Conservation (phyloP, 805 yeast genomes). For the Candida multigemmis region DNA sequence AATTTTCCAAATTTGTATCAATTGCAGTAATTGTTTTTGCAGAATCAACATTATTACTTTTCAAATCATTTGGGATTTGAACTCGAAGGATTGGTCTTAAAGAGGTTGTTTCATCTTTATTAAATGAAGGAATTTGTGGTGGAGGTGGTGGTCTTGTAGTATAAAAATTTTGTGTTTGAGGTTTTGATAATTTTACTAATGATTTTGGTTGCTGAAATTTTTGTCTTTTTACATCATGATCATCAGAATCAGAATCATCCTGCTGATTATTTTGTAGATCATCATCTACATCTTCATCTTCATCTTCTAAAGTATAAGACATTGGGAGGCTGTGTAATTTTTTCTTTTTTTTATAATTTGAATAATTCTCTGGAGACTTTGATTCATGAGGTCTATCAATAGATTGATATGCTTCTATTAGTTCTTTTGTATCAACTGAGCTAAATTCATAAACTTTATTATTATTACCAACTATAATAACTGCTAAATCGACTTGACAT, state of each 20-base stretch:
- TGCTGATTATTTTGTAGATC: constrained; percentile 17
- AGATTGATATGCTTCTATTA: constrained; percentile 13
- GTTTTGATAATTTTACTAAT: too few species aligned
- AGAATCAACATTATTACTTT: constrained; percentile 22
- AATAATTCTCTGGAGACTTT: constrained; percentile 60
- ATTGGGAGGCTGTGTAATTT: constrained; percentile 7
- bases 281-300: constrained; percentile 10
- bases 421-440: constrained; percentile 47
- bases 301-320: constrained; percentile 4
- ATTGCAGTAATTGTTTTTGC: constrained; percentile 39
- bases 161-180: constrained; percentile 3
- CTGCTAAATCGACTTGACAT: constrained; percentile 90
- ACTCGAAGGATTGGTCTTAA: constrained; percentile 54
- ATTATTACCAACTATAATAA: constrained; percentile 75
- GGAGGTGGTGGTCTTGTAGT: constrained; percentile 8
- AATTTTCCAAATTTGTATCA: constrained; percentile 10
- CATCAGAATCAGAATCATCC: constrained; percentile 25
- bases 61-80: constrained; percentile 49
- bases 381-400: constrained; percentile 39
- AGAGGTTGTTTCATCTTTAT: constrained; percentile 7
- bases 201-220: too few species aligned
- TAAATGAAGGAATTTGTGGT: constrained; percentile 9
- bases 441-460: constrained; percentile 80
- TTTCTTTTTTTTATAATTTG: constrained; percentile 40
- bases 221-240: constrained; percentile 25